phyloP scores from a whole-genome alignment of 1,139 yeast species.

The Meyerozyma sp. region DNA sequence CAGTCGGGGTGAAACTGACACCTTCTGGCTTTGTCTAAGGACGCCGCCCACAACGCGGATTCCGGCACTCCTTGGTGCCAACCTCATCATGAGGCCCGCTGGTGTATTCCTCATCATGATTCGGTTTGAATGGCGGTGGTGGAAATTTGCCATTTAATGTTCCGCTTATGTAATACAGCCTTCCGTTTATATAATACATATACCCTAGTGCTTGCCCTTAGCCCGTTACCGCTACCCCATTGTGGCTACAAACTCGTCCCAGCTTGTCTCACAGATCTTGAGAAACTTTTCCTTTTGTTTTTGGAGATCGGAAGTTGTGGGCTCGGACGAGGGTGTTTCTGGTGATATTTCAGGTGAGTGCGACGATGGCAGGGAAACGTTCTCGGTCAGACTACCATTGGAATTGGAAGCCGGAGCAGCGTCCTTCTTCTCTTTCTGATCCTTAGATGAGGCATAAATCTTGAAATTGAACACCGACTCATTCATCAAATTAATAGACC shows the following conservation, averaged over 20 bases:
- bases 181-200: background rate
- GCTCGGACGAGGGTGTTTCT: background rate
- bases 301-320: conserved; percentile 1
- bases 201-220: background rate
- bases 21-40: background rate
- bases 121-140: background rate
- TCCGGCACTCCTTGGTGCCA: background rate
- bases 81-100: background rate
- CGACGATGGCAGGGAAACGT: too few species aligned
- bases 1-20: background rate
- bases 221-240: background rate
- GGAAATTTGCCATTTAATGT: background rate
- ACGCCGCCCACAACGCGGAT: background rate
- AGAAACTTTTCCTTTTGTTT: conserved; percentile 43
- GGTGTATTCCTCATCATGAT: background rate
- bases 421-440: background rate
- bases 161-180: background rate
- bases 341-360: background rate
- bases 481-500: conserved; percentile 40
- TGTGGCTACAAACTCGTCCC: conserved; percentile 40
- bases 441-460: conserved; percentile 12
- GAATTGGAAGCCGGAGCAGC: background rate
- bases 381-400: background rate
- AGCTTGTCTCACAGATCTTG: conserved; percentile 49
- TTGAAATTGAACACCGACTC: conserved; percentile 38